Conservation (phyloP, 345 rosid genomes). For the Orychophragmus violaceus region DNA sequence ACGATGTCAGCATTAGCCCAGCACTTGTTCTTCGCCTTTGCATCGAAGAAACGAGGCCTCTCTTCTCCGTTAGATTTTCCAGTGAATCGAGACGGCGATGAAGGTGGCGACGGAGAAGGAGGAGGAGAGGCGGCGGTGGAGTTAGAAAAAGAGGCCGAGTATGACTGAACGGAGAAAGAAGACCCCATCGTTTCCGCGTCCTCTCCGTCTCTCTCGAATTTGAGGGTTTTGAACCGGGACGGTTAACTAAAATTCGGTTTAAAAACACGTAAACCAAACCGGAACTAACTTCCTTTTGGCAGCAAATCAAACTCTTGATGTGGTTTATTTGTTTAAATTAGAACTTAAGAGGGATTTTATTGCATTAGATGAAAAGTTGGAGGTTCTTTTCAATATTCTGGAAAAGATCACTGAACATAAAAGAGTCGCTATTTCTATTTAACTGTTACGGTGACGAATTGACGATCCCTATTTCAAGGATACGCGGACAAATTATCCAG, state of each 20-base stretch:
- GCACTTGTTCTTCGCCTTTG: slow-evolving; percentile 56
- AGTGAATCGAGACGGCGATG: slow-evolving; percentile 24
- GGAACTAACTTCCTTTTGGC: background rate
- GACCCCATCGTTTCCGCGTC: slow-evolving; percentile 25
- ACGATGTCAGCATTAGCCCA: slow-evolving; percentile 73
- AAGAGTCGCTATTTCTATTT: too few species aligned
- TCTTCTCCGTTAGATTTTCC: slow-evolving; percentile 33
- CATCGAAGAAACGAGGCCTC: slow-evolving; percentile 75
- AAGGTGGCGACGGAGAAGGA: slow-evolving; percentile 23
- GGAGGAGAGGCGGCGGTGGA: slow-evolving; percentile 1
- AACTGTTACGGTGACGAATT: too few species aligned
- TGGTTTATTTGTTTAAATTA: background rate
- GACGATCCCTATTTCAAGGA: background rate
- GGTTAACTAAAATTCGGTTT: background rate
- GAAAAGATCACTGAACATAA: background rate
- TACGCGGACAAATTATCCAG: background rate
- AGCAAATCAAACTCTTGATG: background rate
- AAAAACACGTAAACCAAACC: slow-evolving; percentile 8
- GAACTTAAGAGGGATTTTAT: background rate
- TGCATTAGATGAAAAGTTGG: background rate
- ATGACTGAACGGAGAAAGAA: background rate
- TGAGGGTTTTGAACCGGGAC: slow-evolving; percentile 1
- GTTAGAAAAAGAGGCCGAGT: slow-evolving; percentile 27
- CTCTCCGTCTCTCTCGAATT: background rate
- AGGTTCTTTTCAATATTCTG: background rate